Base-by-base conservation (phyloP, 169 alveolate species). In the Fabrea salina region DNA sequence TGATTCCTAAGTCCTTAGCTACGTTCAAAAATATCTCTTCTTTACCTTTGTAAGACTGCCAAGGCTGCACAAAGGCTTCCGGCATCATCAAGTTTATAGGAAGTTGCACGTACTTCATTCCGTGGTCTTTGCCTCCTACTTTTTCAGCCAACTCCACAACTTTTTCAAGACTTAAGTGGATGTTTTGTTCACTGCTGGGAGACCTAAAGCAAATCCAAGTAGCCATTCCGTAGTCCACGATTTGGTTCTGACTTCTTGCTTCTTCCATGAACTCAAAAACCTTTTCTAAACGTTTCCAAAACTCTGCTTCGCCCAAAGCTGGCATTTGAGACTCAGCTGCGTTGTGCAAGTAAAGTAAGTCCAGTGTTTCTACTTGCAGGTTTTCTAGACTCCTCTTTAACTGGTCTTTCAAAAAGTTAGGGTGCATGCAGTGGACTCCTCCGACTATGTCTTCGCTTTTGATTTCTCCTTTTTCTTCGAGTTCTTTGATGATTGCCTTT, bases 141-240 rank as follows among this genome's bases (percentile, higher is more conserved):
- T 75, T 32, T 74, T 88, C 89, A 11, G 94, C 94, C n/a, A 82
- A 11, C 64, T 86, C 85, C 5, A 79, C 61, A 5, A 86, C 75
- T 75, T 82, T 86, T 59, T 91, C 82, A 11, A 91, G 75, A 58
- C 71, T 79, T 25, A 86, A 39, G 75, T 91, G 88, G 16, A 91
- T 80, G 25, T 83, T 87, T 39, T 88, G 86, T 77, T 91, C 96
- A 6, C 54, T 80, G 37, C 61, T 61, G 47, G 83, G 85, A 0
- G 94, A 84, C 71, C 96, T 82, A 67, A 91, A 91, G 39, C 92
- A 86, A 1, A 88, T 59, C 93, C 94, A 91, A 39, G 93, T 82
- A 6, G 96, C 96, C 85, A 91, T 53, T 70, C 96, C 96, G 68
- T 91, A 91, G 58, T 79, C 44, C 41, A 72, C 84, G 40, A 91